A percentile compares a stretch with the other conserved stretches of the same genome.
These are phyloP conservation scores for Filobasidium wieringae DNA, from an alignment of 768 basidiomycete genomes.

Conservation along the genomic window DNA sequence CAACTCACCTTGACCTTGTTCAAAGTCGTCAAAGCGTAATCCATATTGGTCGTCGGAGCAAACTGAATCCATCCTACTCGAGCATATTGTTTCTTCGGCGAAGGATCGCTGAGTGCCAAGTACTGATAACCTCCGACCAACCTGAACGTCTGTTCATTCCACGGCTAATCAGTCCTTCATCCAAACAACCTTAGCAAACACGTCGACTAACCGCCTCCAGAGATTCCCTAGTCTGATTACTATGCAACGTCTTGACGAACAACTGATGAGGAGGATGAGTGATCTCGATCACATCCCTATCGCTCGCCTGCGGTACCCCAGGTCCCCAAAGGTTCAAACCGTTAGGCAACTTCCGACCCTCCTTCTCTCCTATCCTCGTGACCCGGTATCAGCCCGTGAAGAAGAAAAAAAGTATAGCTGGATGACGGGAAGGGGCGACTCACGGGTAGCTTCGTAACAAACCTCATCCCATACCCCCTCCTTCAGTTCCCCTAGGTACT, in stretches of 20 bases:
- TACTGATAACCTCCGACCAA: slow-evolving; percentile 72
- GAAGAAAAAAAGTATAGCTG: neutral
- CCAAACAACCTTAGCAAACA: neutral
- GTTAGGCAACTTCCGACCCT: slow-evolving; percentile 15
- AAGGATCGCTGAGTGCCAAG: slow-evolving; percentile 79
- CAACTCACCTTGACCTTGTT: slow-evolving; percentile 67
- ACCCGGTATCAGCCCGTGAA: neutral
- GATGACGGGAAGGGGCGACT: neutral
- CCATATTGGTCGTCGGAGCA: slow-evolving; percentile 71
- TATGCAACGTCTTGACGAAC: slow-evolving; percentile 89
- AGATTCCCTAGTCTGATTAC: slow-evolving; percentile 77
- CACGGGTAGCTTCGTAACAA: slow-evolving; percentile 22
- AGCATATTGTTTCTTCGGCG: slow-evolving; percentile 85
- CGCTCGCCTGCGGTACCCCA: neutral
- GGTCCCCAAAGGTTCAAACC: slow-evolving; percentile 5
- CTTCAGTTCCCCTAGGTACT: slow-evolving; percentile 69
- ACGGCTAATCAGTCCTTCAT: slow-evolving; percentile 1
- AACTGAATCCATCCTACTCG: slow-evolving; percentile 91
- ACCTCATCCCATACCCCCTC: slow-evolving; percentile 63
- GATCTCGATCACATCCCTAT: slow-evolving; percentile 17
- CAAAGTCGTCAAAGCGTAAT: slow-evolving; percentile 55
- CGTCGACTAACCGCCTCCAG: slow-evolving; percentile 63
- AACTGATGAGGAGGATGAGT: slow-evolving; percentile 45
- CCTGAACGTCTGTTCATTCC: slow-evolving; percentile 52
- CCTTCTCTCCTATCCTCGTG: neutral